Evolutionary conservation across 2,329 filamentous ascomycete species (phyloP).

Genomic region (Cordyceps tenuipes): DNA sequence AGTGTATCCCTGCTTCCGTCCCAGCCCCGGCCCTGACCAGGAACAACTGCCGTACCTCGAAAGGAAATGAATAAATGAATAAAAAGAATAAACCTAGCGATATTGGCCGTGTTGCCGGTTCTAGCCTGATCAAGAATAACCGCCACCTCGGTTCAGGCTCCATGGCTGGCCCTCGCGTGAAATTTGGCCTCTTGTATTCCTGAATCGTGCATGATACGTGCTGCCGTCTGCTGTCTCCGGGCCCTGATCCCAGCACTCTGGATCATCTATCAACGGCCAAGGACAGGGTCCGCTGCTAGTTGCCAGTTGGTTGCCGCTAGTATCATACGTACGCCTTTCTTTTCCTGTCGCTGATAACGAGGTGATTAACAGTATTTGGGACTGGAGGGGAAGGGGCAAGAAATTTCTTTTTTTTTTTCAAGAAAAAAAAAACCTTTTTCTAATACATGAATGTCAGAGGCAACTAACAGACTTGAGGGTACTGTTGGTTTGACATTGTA

Average conservation of each 20-base stretch:
- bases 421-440: no score
- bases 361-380: no score
- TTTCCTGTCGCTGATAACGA: no score
- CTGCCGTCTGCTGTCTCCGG: not conserved
- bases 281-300: not conserved
- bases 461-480: not conserved
- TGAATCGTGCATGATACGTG: not conserved
- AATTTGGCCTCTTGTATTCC: not conserved
- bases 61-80: no score
- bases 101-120: not conserved
- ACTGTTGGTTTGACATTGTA: not conserved
- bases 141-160: not conserved
- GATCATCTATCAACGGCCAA: conserved; percentile 5
- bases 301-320: not conserved
- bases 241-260: not conserved
- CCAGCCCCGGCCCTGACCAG: not conserved
- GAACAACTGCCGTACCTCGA: not conserved
- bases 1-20: no score
- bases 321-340: not conserved
- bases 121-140: not conserved
- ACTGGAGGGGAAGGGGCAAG: not conserved
- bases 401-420: no score
- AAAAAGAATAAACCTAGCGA: not conserved
- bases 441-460: no score
- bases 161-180: not conserved